Evolutionary conservation across 352 stramenopile species (phyloP).

Genomic region (Aphanomyces cochlioides): DNA sequence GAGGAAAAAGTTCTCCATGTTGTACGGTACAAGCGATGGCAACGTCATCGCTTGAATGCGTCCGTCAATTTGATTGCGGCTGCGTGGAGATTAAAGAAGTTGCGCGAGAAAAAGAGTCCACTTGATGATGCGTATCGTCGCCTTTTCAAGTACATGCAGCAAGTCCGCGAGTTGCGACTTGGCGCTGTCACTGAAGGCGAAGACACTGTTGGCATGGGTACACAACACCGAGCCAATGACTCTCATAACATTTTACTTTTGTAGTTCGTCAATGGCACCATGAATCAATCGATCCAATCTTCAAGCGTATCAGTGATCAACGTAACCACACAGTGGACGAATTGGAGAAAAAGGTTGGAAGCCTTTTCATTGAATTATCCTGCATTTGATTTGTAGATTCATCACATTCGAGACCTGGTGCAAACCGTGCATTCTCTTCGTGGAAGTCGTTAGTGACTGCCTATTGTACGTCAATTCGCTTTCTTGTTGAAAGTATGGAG

Average conservation of each 20-base stretch:
- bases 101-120: not conserved
- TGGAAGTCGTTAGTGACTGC: not conserved
- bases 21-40: constrained; percentile 29
- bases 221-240: not conserved
- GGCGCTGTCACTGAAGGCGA: constrained; percentile 23
- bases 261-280: constrained; percentile 25
- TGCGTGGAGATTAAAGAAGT: constrained; percentile 11
- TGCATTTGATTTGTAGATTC: not conserved
- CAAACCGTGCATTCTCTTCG: not conserved
- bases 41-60: constrained; percentile 15
- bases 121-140: not conserved
- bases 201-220: constrained; percentile 22
- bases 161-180: constrained; percentile 27
- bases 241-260: not conserved
- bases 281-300: constrained; percentile 4
- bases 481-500: constrained; percentile 47
- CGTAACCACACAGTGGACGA: constrained; percentile 20
- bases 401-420: constrained; percentile 11
- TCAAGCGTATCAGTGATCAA: not conserved
- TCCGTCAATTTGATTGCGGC: constrained; percentile 24
- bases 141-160: constrained; percentile 30
- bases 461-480: not conserved
- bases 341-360: constrained; percentile 19
- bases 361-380: too few species aligned
- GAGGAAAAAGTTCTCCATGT: constrained; percentile 27